Conservation (phyloP, 2,329 filamentous ascomycete genomes). For the Laburnicola sp. region DNA sequence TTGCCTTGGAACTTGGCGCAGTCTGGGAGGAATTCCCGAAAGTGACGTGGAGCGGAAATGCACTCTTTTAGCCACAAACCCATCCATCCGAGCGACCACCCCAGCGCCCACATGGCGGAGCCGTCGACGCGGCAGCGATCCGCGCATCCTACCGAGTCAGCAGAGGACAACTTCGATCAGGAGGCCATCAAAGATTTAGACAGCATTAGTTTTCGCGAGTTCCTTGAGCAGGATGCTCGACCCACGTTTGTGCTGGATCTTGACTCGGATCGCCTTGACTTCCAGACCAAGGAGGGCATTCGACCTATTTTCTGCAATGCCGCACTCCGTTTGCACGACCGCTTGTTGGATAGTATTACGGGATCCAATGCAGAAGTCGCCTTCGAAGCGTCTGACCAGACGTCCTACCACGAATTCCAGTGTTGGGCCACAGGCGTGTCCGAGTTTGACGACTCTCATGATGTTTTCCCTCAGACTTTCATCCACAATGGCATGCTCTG, state of each 20-base stretch:
- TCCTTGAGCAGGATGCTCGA: constrained; percentile 37
- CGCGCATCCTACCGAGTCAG: background rate
- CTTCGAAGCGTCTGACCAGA: background rate
- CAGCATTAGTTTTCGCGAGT: constrained; percentile 29
- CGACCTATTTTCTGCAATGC: constrained; percentile 38
- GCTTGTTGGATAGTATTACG: constrained; percentile 31
- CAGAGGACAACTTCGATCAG: constrained; percentile 14
- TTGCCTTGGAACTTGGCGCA: no score
- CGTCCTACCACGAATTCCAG: constrained; percentile 45
- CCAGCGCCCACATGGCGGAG: constrained; percentile 5
- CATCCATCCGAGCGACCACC: background rate
- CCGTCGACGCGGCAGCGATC: background rate
- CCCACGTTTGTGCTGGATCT: constrained; percentile 40
- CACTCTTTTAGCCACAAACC: background rate
- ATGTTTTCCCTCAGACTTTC: constrained; percentile 51
- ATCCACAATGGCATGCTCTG: constrained; percentile 36
- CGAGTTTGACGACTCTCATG: constrained; percentile 50
- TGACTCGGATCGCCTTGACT: constrained; percentile 30
- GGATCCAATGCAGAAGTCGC: constrained; percentile 8
- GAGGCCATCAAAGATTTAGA: constrained; percentile 28
- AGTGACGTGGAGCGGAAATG: background rate
- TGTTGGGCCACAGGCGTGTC: constrained; percentile 50
- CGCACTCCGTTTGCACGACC: constrained; percentile 33
- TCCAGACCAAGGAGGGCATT: constrained; percentile 15
- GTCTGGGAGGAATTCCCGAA: background rate